phyloP scores from a whole-genome alignment of 164 flowering plant species.

The Berberis thunbergii region DNA sequence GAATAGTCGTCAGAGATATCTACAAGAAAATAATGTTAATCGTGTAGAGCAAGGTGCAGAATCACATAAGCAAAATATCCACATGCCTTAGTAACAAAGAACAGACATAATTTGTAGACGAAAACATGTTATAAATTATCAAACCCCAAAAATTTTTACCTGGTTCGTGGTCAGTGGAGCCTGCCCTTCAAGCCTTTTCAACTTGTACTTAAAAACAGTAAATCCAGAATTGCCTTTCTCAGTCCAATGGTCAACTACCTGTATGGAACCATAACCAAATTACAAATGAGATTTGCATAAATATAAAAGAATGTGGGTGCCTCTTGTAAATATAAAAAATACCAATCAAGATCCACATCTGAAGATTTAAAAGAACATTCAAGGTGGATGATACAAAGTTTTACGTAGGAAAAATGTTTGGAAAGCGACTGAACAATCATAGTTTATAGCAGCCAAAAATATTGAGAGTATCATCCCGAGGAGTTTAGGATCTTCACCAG shows the following conservation, averaged over 20 bases:
- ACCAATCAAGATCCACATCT: too few species aligned
- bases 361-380: too few species aligned
- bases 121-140: not conserved
- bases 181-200: conserved; percentile 72
- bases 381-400: too few species aligned
- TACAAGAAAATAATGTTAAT: not conserved
- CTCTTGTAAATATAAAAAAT: too few species aligned
- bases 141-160: conserved; percentile 21
- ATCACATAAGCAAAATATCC: too few species aligned
- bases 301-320: too few species aligned
- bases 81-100: too few species aligned
- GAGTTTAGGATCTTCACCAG: not conserved
- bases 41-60: not conserved
- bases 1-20: not conserved
- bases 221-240: conserved; percentile 80
- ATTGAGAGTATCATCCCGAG: too few species aligned
- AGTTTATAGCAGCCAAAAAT: too few species aligned
- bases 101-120: not conserved
- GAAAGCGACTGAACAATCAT: too few species aligned
- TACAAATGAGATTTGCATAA: too few species aligned
- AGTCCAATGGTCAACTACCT: conserved; percentile 47
- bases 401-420: too few species aligned
- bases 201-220: conserved; percentile 63
- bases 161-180: conserved; percentile 68
- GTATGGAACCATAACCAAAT: not conserved